A percentile compares a stretch with the other conserved stretches of the same genome.
Evolutionary conservation across 352 stramenopile genomes (phyloP).

Genomic region (Plasmopara halstedii): DNA sequence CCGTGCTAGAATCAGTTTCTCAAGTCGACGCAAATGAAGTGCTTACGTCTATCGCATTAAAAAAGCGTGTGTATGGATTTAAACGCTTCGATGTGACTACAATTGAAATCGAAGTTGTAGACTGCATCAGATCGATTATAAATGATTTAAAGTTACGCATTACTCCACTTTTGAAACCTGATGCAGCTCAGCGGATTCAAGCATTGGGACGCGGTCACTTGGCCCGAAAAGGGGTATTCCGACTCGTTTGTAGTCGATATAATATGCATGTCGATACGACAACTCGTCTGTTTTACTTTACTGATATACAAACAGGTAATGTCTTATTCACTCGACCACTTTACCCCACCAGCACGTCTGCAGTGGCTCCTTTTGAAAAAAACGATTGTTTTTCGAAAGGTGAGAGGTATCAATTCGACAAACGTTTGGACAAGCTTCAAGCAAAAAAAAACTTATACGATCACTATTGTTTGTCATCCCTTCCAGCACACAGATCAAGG

Average conservation of each 20-base stretch:
- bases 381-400: conserved; percentile 37
- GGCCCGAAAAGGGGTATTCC: conserved; percentile 26
- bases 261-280: conserved; percentile 27
- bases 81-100: conserved; percentile 48
- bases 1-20: conserved; percentile 6
- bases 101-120: conserved; percentile 57
- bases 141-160: conserved; percentile 15
- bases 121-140: conserved; percentile 44
- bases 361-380: conserved; percentile 30
- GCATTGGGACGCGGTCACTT: conserved; percentile 36
- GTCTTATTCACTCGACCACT: conserved; percentile 40
- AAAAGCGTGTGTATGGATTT: conserved; percentile 34
- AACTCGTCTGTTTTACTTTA: conserved; percentile 56
- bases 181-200: conserved; percentile 56
- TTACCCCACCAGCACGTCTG: conserved; percentile 25
- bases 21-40: conserved; percentile 6
- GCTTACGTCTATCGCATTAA: conserved; percentile 30
- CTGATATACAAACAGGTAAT: conserved; percentile 26
- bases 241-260: conserved; percentile 34
- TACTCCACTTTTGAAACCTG: conserved; percentile 24
- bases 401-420: conserved; percentile 36
- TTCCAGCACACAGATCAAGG: background rate
- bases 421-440: conserved; percentile 26
- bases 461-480: conserved; percentile 4
- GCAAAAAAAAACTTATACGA: conserved; percentile 44